phyloP scores from a whole-genome alignment of 2,329 filamentous ascomycete genomes.

The Fusarium sp. region DNA sequence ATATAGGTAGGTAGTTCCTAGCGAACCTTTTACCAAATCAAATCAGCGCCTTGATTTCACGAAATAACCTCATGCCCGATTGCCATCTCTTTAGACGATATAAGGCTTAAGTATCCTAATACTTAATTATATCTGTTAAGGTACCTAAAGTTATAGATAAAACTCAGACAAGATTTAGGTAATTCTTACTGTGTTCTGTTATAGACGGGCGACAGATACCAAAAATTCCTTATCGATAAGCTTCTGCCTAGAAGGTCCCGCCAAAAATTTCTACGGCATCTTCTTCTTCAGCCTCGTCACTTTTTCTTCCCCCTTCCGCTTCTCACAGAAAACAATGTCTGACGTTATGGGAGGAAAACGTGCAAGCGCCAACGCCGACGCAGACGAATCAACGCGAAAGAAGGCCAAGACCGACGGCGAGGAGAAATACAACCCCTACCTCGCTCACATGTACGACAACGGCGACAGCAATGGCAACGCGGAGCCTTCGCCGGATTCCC shows the following conservation, averaged over 20 bases:
- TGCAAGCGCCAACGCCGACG: slow-evolving; percentile 56
- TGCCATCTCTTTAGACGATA: too few species aligned
- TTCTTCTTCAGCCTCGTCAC: slow-evolving; percentile 41
- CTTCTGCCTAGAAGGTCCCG: slow-evolving; percentile 32
- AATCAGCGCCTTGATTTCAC: too few species aligned
- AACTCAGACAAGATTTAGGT: too few species aligned
- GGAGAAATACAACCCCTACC: slow-evolving; percentile 79
- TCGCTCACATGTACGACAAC: slow-evolving; percentile 83
- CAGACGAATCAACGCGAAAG: slow-evolving; percentile 55
- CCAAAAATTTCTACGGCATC: slow-evolving; percentile 46
- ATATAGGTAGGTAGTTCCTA: too few species aligned
- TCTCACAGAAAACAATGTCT: slow-evolving; percentile 50
- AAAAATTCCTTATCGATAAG: slow-evolving; percentile 50
- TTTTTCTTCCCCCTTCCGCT: slow-evolving; percentile 13
- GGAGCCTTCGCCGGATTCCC: slow-evolving; percentile 53
- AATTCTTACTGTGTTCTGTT: too few species aligned
- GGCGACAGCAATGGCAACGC: slow-evolving; percentile 55
- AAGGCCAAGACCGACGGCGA: slow-evolving; percentile 55
- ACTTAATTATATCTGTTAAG: too few species aligned
- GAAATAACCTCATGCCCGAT: too few species aligned
- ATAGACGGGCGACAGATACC: too few species aligned
- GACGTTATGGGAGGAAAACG: slow-evolving; percentile 56
- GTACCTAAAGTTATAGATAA: too few species aligned
- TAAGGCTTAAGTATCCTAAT: too few species aligned
- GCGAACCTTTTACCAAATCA: too few species aligned